Conservation (phyloP, 1,139 yeast genomes). For the Candida anutae region DNA sequence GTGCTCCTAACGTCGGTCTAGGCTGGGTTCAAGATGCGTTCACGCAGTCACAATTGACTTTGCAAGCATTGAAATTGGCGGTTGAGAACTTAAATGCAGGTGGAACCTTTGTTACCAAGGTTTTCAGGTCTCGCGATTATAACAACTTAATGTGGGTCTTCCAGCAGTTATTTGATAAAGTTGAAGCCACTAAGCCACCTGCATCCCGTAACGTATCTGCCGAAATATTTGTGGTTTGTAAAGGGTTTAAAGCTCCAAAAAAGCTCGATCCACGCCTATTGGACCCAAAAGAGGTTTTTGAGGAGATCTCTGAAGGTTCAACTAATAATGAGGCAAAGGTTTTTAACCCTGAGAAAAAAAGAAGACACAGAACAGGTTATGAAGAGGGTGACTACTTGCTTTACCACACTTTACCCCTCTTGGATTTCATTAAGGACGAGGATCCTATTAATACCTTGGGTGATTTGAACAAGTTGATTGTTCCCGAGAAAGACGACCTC, state of each 20-base stretch:
- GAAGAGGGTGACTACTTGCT: constrained; percentile 86
- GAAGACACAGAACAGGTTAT: constrained; percentile 91
- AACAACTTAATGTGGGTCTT: constrained; percentile 96
- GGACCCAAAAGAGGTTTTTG: constrained; percentile 91
- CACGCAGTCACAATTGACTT: constrained; percentile 91
- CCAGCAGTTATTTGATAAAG: constrained; percentile 89
- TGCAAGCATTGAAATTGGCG: constrained; percentile 88
- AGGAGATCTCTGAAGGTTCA: constrained; percentile 73
- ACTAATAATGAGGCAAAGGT: constrained; percentile 87
- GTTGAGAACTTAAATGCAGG: constrained; percentile 89
- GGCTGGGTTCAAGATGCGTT: constrained; percentile 99
- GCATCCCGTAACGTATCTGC: constrained; percentile 98
- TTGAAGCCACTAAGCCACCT: constrained; percentile 98
- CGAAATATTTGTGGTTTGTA: constrained; percentile 95
- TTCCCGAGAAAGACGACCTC: constrained; percentile 49
- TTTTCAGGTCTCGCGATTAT: constrained; percentile 96
- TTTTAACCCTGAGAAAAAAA: constrained; percentile 87
- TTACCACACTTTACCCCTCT: constrained; percentile 63
- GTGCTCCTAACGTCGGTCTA: constrained; percentile 99
- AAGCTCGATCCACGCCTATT: constrained; percentile 86
- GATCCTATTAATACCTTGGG: constrained; percentile 86
- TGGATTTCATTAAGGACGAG: constrained; percentile 74
- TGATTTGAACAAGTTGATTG: constrained; percentile 47
- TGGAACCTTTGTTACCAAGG: constrained; percentile 95
- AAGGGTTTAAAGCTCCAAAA: constrained; percentile 93